These are phyloP conservation scores for Lactarius vividus DNA, from an alignment of 768 basidiomycete species.

Conservation along the genomic window DNA sequence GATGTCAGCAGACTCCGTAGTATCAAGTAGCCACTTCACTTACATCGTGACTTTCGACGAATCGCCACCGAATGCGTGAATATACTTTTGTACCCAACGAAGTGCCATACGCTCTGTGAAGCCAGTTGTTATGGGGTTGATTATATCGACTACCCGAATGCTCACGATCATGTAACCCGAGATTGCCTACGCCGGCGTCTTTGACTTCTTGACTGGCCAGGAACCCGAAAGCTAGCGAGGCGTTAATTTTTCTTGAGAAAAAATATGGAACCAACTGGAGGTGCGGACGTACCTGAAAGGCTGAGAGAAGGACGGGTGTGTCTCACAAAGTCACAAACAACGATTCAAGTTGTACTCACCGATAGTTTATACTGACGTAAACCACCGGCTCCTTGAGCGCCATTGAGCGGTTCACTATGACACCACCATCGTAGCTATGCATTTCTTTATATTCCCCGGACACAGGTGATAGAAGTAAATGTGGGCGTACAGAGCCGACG, in stretches of 20 bases:
- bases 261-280: background rate
- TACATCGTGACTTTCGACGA: conserved; percentile 56
- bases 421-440: conserved; percentile 1
- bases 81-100: conserved; percentile 65
- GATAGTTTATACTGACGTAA: conserved; percentile 33
- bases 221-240: conserved; percentile 46
- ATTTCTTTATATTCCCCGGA: background rate
- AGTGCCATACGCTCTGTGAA: conserved; percentile 52
- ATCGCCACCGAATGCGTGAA: conserved; percentile 62
- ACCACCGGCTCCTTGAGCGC: conserved; percentile 29
- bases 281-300: conserved; percentile 13
- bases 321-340: no score
- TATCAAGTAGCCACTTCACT: conserved; percentile 26
- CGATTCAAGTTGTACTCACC: conserved; percentile 13
- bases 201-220: conserved; percentile 50
- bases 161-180: conserved; percentile 63
- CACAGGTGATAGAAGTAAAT: background rate
- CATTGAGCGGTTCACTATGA: conserved; percentile 30
- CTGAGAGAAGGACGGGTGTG: background rate
- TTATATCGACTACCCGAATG: conserved; percentile 2
- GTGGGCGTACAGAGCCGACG: background rate
- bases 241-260: no score
- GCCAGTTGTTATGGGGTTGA: background rate
- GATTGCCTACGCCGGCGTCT: conserved; percentile 53
- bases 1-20: background rate